A percentile compares a stretch with the other conserved stretches of the same genome.
Conservation (phyloP, 805 yeast genomes). For the Kodamaea laetipori region DNA sequence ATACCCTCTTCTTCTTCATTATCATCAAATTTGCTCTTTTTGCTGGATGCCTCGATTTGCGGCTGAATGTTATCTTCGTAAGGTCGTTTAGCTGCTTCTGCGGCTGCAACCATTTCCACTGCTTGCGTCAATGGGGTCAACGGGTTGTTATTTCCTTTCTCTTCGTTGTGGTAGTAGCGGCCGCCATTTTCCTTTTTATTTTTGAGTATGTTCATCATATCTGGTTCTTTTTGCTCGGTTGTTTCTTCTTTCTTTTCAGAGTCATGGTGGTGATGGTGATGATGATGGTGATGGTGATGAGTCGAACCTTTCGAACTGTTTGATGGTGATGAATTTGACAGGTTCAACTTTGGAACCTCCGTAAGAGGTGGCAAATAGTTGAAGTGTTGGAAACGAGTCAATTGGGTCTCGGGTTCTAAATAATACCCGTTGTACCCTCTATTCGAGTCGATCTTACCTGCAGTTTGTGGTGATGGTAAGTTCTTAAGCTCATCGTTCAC, state of each 20-base stretch:
- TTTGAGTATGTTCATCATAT: slow-evolving; percentile 48
- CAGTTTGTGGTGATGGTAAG: neutral
- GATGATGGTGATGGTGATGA: slow-evolving; percentile 34
- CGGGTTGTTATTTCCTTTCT: slow-evolving; percentile 11
- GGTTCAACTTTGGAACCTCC: slow-evolving; percentile 68
- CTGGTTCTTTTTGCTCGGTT: slow-evolving; percentile 26
- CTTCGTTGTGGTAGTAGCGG: neutral
- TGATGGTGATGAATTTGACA: slow-evolving; percentile 52
- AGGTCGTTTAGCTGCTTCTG: slow-evolving; percentile 23
- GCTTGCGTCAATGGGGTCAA: slow-evolving; percentile 45
- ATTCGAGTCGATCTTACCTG: neutral
- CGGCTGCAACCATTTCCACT: slow-evolving; percentile 40
- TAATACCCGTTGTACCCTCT: slow-evolving; percentile 21
- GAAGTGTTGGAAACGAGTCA: slow-evolving; percentile 67
- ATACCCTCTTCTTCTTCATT: slow-evolving; percentile 53
- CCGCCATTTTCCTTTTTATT: slow-evolving; percentile 15
- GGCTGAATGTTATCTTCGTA: slow-evolving; percentile 1
- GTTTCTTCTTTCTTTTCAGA: slow-evolving; percentile 6
- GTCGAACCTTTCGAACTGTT: slow-evolving; percentile 19
- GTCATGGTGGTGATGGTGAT: slow-evolving; percentile 28
- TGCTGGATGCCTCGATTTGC: slow-evolving; percentile 10
- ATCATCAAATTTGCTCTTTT: slow-evolving; percentile 8
- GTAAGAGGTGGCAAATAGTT: slow-evolving; percentile 71
- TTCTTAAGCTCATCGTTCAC: neutral
- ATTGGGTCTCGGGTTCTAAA: slow-evolving; percentile 53